A percentile compares a stretch with the other conserved stretches of the same genome.
Conservation (phyloP, 495 filamentous ascomycete species). For the Penicillium waksmanii region DNA sequence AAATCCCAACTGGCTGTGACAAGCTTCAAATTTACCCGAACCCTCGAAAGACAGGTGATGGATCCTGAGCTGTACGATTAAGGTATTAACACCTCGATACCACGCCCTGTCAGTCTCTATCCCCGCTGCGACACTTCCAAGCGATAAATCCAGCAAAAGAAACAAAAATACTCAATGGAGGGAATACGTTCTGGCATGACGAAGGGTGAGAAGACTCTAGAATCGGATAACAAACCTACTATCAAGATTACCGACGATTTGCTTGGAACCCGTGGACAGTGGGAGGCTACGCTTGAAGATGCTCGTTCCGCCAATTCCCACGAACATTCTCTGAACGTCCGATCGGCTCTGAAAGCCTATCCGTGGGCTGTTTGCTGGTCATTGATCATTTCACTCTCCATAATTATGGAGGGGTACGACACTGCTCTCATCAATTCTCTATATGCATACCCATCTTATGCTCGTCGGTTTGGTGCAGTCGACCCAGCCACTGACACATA, state of each 20-base stretch:
- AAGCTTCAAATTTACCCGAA: background rate
- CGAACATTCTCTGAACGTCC: slow-evolving; percentile 6
- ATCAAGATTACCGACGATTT: background rate
- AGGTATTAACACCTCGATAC: no score
- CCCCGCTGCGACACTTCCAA: no score
- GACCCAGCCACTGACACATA: slow-evolving; percentile 40
- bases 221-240: background rate
- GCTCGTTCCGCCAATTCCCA: background rate
- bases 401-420: slow-evolving; percentile 57
- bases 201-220: background rate
- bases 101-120: no score
- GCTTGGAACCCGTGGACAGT: background rate
- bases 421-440: slow-evolving; percentile 43
- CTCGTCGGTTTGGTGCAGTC: slow-evolving; percentile 57
- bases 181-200: background rate
- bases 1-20: background rate
- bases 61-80: no score
- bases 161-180: background rate
- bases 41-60: no score
- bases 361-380: slow-evolving; percentile 53
- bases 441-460: slow-evolving; percentile 51
- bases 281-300: slow-evolving; percentile 2
- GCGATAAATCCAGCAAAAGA: no score
- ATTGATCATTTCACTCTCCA: slow-evolving; percentile 44
- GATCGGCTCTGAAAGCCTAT: slow-evolving; percentile 24